phyloP scores from a whole-genome alignment of 192 early-diverging fungal genomes.

The Backusella morwellensis region DNA sequence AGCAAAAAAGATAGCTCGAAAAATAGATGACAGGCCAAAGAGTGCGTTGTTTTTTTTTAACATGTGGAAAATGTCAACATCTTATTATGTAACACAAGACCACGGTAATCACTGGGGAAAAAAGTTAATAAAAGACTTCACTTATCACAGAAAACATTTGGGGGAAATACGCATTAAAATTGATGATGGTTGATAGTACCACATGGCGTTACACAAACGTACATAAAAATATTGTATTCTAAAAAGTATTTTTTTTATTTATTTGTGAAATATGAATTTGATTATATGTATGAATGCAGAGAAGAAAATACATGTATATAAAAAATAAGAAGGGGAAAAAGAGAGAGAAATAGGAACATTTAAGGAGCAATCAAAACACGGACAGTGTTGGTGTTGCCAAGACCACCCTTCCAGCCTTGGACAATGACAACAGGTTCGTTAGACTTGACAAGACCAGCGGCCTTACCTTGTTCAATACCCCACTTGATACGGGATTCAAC shows the following conservation, averaged over 20 bases:
- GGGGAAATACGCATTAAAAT: not conserved
- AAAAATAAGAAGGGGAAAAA: not conserved
- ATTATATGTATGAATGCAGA: conserved; percentile 9
- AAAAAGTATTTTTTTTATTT: not conserved
- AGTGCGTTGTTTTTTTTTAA: not conserved
- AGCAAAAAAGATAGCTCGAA: too few relatives aligned
- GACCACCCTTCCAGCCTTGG: conserved; percentile 84
- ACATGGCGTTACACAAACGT: not conserved
- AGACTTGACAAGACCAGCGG: conserved; percentile 59
- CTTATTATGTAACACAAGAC: not conserved
- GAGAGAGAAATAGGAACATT: not conserved
- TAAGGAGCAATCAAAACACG: conserved; percentile 57
- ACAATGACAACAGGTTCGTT: conserved; percentile 76
- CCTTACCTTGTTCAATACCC: conserved; percentile 66
- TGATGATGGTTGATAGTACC: not conserved
- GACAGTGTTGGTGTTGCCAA: conserved; percentile 84
- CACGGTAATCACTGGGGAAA: not conserved
- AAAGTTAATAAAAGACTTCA: not conserved
- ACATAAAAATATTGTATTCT: not conserved
- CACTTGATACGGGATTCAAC: conserved; percentile 71
- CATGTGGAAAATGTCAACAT: not conserved
- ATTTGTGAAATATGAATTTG: conserved; percentile 5
- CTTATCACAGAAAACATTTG: not conserved
- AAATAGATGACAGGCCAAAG: too few relatives aligned
- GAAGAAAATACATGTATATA: not conserved